Evolutionary conservation across 164 flowering plant species (phyloP).

Genomic region (Nymphaea colorata): DNA sequence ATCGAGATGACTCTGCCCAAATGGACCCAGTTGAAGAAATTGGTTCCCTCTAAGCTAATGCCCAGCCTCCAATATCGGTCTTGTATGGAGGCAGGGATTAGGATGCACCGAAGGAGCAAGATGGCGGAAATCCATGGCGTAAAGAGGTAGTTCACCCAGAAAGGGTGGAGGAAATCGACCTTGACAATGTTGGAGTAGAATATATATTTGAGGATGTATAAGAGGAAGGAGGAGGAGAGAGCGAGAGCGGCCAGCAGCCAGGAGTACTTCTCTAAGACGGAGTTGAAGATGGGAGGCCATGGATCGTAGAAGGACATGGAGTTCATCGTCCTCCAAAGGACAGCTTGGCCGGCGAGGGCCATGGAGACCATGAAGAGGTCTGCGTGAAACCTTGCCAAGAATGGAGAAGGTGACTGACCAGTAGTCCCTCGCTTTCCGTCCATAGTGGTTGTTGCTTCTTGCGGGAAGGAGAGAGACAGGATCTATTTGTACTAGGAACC

Average conservation of each 20-base stretch:
- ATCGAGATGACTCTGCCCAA: conserved; percentile 4
- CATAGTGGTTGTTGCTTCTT: too few species aligned
- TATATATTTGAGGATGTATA: conserved; percentile 15
- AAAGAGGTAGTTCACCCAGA: conserved; percentile 19
- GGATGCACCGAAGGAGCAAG: conserved; percentile 13
- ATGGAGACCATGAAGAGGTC: conserved; percentile 30
- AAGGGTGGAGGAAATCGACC: conserved; percentile 14
- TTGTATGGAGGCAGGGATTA: neutral
- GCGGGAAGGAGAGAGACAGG: too few species aligned
- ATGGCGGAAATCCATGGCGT: conserved; percentile 21
- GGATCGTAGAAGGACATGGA: conserved; percentile 6
- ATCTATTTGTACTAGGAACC: too few species aligned
- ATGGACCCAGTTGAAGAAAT: too few species aligned
- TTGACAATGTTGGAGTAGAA: conserved; percentile 12
- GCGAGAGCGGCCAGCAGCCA: conserved; percentile 22
- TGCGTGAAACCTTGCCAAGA: conserved; percentile 25
- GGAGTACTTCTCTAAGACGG: neutral
- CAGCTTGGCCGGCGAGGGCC: conserved; percentile 22
- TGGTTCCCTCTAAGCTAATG: too few species aligned
- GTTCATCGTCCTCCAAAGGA: conserved; percentile 26
- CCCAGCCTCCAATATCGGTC: too few species aligned
- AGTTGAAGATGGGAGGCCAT: conserved; percentile 8
- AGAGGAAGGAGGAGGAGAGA: conserved; percentile 13
- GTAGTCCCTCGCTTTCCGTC: too few species aligned
- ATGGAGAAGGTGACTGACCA: too few species aligned